These are phyloP conservation scores for Inosperma sp. DNA, from an alignment of 768 basidiomycete species.

Conservation along the genomic window DNA sequence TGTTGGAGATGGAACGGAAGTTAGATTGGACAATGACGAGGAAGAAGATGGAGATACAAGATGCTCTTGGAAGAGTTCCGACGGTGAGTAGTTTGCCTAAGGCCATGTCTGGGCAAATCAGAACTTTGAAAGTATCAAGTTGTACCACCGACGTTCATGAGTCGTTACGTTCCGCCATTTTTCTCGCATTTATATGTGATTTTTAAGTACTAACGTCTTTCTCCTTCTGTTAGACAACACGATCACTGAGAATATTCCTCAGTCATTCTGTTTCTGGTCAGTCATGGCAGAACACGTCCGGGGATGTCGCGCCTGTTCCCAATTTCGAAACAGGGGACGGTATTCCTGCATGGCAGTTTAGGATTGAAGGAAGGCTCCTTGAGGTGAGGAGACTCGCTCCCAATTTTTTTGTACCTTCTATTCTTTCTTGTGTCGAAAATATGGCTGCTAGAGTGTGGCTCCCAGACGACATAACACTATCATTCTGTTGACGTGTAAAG, in stretches of 20 bases:
- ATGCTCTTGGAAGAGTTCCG: slow-evolving; percentile 71
- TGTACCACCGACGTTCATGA: no score
- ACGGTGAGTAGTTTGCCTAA: slow-evolving; percentile 42
- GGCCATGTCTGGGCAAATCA: no score
- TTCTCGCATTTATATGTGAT: neutral
- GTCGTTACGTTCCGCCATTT: neutral
- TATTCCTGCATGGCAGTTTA: slow-evolving; percentile 85
- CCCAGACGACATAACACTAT: no score
- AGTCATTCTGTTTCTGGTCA: slow-evolving; percentile 87
- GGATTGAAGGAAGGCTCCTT: slow-evolving; percentile 81
- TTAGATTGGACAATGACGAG: slow-evolving; percentile 94
- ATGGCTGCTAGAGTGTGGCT: no score
- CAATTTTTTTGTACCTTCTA: neutral
- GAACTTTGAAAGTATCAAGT: no score
- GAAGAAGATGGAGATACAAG: slow-evolving; percentile 87
- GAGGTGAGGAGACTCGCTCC: slow-evolving; percentile 47
- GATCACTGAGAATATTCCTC: slow-evolving; percentile 80
- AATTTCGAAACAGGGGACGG: slow-evolving; percentile 82
- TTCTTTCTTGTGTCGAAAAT: no score
- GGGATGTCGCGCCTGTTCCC: slow-evolving; percentile 41
- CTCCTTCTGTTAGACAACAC: slow-evolving; percentile 53
- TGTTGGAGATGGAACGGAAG: slow-evolving; percentile 85
- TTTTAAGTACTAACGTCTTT: neutral
- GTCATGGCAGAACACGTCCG: slow-evolving; percentile 62
- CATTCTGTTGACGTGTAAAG: no score